Evolutionary conservation across 2,329 filamentous ascomycete species (phyloP), one percentile per base, ranked within the genome.

Genomic region (Epicoccum sorghinum): DNA sequence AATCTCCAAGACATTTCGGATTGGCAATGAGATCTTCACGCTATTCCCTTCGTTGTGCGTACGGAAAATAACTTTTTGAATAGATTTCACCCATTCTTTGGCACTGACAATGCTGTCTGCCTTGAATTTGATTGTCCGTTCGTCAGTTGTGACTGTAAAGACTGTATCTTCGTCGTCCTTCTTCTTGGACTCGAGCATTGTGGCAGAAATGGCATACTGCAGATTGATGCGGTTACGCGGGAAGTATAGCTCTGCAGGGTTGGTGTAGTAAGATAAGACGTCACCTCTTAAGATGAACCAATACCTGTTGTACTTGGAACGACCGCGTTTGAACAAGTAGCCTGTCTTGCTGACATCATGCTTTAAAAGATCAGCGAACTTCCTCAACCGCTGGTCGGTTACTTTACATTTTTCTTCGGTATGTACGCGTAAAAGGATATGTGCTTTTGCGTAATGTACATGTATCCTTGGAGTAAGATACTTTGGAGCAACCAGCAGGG

Each of bases 371-470:
- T 40, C 74, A 71, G 55, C 49, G 45, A 1, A 30, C 13, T 12
- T n/a, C 45, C 12, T 9, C 8, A 10, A 10, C 24, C 7, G 2
- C 4, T 3, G 22, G 3, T 27, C 24, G 14, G 29, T n/a, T n/a
- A n/a, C 87, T 3, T 75, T 80, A 90, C 89, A 46, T 89, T 86
- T 81, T 95, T 96, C 80, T 93, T 96, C 6, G 92, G 92, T n/a
- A 98, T 83, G 71, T 97, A 97, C 35, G 95, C 92, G 71, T 97
- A 98, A 74, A 98, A 99, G 77, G 93, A 97, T 57, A 98, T 89
- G 71, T 99, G 95, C 65, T 88, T 89, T 57, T 89, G 82, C 0
- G 95, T 98, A 68, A 99, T 90, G 77, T 98, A 98, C 83, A 99
- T 88, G 72, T 95, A 97, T 5, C 95, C 95, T 71, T 97, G 92